Percentiles rank a stretch among this genome's conserved stretches.
These are phyloP conservation scores for Physaria fendleri DNA, from an alignment of 345 rosid species.

Conservation along the genomic window DNA sequence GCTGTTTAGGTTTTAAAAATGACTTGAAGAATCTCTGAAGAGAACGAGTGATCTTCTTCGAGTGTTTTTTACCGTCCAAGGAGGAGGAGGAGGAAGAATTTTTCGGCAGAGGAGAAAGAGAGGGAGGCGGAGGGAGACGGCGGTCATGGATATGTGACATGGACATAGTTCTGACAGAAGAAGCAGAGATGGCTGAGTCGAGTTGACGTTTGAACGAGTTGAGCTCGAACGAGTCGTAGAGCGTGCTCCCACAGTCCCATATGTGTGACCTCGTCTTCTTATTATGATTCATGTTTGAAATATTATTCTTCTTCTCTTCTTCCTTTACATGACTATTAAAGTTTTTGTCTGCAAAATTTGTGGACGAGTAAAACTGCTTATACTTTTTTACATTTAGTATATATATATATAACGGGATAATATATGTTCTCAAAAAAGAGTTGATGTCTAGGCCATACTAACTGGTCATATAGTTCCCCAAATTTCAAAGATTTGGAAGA, in stretches of 20 bases:
- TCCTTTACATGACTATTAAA: background rate
- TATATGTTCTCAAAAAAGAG: background rate
- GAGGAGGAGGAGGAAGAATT: conserved; percentile 18
- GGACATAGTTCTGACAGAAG: conserved; percentile 48
- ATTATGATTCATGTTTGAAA: conserved; percentile 9
- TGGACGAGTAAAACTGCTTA: background rate
- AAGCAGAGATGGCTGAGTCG: conserved; percentile 60
- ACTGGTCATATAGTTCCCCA: background rate
- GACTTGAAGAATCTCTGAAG: conserved; percentile 54
- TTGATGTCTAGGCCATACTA: background rate
- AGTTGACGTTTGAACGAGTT: conserved; percentile 70
- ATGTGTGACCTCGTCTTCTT: conserved; percentile 43
- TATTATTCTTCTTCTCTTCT: conserved; percentile 11
- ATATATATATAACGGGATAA: background rate
- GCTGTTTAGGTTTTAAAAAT: conserved; percentile 45
- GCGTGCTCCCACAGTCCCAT: conserved; percentile 82
- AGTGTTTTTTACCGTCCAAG: conserved; percentile 29
- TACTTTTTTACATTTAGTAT: background rate
- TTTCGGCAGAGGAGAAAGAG: conserved; percentile 15
- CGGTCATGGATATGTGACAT: conserved; percentile 50
- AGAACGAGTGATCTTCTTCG: conserved; percentile 57
- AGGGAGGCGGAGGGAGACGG: conserved; percentile 21
- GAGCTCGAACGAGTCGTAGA: conserved; percentile 88
- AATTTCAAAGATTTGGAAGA: background rate
- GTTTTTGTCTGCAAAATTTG: conserved; percentile 1